Evolutionary conservation across 805 yeast genomes (phyloP).

Genomic region (Metschnikowia reukaufii): DNA sequence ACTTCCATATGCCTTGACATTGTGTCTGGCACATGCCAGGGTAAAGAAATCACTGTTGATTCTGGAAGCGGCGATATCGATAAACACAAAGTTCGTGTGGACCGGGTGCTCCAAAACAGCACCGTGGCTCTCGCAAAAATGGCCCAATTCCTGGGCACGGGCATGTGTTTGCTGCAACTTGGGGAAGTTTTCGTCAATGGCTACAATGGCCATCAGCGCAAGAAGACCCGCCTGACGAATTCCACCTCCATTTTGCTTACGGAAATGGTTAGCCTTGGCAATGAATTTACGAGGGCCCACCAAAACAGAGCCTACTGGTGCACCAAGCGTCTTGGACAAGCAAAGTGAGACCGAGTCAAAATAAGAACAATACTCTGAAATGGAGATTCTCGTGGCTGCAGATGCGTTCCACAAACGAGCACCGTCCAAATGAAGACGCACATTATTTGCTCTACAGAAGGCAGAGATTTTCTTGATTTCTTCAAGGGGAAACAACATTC

Average conservation of each 20-base stretch:
- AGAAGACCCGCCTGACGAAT: conserved; percentile 43
- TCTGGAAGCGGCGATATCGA: conserved; percentile 33
- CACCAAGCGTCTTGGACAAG: conserved; percentile 43
- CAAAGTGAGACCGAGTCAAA: conserved; percentile 46
- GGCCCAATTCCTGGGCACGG: conserved; percentile 35
- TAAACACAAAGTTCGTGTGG: conserved; percentile 42
- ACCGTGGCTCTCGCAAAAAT: conserved; percentile 29
- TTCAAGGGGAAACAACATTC: conserved; percentile 40
- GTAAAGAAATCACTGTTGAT: conserved; percentile 28
- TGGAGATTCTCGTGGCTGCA: conserved; percentile 38
- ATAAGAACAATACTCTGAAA: conserved; percentile 39
- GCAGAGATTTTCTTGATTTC: conserved; percentile 37
- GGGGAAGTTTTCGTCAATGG: conserved; percentile 40
- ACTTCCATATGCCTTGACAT: conserved; percentile 17
- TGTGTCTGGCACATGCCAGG: conserved; percentile 22
- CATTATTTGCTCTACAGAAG: conserved; percentile 34
- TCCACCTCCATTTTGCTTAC: conserved; percentile 46
- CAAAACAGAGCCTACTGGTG: conserved; percentile 45
- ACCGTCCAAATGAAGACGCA: conserved; percentile 43
- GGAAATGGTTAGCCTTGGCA: conserved; percentile 44
- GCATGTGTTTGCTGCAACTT: conserved; percentile 35
- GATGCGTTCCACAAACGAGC: conserved; percentile 47
- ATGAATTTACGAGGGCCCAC: conserved; percentile 35
- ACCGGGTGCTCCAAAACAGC: conserved; percentile 38
- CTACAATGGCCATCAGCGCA: conserved; percentile 42